A percentile compares a stretch with the other conserved stretches of the same genome.
These are phyloP conservation scores for Peniophora sp. DNA, from an alignment of 1,284 basidiomycete species.

Conservation along the genomic window DNA sequence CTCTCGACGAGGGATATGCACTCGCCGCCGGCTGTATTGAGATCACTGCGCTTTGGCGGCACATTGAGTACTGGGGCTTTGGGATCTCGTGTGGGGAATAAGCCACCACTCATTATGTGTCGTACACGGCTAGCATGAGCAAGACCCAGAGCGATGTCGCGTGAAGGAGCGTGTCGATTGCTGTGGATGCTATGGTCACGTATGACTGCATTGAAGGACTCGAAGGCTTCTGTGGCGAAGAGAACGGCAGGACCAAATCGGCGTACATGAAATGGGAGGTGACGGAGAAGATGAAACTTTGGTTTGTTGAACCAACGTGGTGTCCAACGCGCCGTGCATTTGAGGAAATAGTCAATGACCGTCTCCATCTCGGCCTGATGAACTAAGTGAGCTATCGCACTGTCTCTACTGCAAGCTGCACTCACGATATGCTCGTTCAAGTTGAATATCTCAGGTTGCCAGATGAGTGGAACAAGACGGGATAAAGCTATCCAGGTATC, in stretches of 20 bases:
- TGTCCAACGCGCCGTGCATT: slow-evolving; percentile 12
- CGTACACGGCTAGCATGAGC: not conserved
- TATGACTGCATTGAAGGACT: slow-evolving; percentile 10
- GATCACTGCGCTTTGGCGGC: no score
- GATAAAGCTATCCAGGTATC: slow-evolving; percentile 19
- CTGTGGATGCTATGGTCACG: slow-evolving; percentile 2
- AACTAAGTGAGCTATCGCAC: not conserved
- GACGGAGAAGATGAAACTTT: slow-evolving; percentile 21
- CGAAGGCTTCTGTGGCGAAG: slow-evolving; percentile 13
- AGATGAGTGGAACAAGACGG: slow-evolving; percentile 16
- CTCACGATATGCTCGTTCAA: slow-evolving; percentile 10
- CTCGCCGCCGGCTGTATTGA: not conserved
- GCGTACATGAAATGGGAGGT: slow-evolving; percentile 15
- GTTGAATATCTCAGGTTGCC: slow-evolving; percentile 19
- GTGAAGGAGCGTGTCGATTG: slow-evolving; percentile 5
- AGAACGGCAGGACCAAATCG: slow-evolving; percentile 19
- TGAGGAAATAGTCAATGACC: slow-evolving; percentile 14
- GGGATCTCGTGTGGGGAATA: not conserved
- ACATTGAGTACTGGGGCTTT: not conserved
- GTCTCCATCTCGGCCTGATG: slow-evolving; percentile 10
- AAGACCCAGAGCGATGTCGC: slow-evolving; percentile 5
- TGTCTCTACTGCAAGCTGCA: slow-evolving; percentile 1
- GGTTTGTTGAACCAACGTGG: slow-evolving; percentile 23
- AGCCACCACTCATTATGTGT: not conserved
- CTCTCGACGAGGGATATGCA: no score